phyloP scores from a whole-genome alignment of 2,329 filamentous ascomycete species.

The Achaetomium macrosporum region DNA sequence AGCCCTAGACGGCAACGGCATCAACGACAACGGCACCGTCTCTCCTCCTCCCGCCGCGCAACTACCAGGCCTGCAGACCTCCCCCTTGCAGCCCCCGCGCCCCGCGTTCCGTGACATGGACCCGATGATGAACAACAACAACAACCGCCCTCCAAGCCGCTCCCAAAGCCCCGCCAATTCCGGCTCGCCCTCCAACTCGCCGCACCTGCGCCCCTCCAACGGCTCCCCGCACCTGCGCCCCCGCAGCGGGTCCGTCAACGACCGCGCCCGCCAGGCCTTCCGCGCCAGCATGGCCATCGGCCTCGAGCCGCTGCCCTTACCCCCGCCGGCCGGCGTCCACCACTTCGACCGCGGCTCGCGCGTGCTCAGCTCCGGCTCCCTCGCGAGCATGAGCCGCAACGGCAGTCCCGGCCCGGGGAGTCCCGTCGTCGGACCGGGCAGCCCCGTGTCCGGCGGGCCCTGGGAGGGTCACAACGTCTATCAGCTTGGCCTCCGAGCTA shows the following conservation, averaged over 20 bases:
- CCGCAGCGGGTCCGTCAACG: conserved; percentile 21
- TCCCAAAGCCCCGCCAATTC: not conserved
- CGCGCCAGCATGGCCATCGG: conserved; percentile 32
- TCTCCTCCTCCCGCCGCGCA: conserved; percentile 9
- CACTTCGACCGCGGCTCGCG: conserved; percentile 10
- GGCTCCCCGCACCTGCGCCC: conserved; percentile 20
- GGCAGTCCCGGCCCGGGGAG: not conserved
- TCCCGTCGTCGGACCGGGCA: not conserved
- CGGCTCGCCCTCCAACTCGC: conserved; percentile 12
- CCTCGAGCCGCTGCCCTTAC: conserved; percentile 30
- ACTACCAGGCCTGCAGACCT: conserved; percentile 11
- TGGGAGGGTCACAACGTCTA: not conserved
- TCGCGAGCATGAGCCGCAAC: not conserved
- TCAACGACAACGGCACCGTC: conserved; percentile 16
- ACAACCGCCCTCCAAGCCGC: not conserved
- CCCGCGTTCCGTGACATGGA: conserved; percentile 6
- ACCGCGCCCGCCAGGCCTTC: conserved; percentile 24
- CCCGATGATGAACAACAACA: conserved; percentile 1
- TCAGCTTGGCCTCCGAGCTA: conserved; percentile 7
- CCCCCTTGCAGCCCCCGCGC: conserved; percentile 15
- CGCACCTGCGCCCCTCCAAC: conserved; percentile 16
- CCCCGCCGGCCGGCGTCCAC: not conserved
- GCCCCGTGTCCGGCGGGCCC: not conserved
- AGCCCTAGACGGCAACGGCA: conserved; percentile 15
- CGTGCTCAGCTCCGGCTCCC: conserved; percentile 11